A percentile compares a stretch with the other conserved stretches of the same genome.
Evolutionary conservation across 2,329 filamentous ascomycete species (phyloP).

Genomic region (Neofusicoccum umdonicola): DNA sequence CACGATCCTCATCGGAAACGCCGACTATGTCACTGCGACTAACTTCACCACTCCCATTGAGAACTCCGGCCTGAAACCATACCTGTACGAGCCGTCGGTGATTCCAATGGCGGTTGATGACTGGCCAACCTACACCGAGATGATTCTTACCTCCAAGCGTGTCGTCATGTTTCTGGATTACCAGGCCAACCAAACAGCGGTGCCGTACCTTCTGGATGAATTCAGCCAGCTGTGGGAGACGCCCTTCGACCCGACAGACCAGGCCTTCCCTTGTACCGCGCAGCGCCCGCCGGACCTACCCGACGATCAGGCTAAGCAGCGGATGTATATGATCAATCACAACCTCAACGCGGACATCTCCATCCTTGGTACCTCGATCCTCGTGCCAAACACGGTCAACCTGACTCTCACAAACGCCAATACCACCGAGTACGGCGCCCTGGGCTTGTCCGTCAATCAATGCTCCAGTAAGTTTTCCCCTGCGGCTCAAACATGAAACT

Average conservation of each 20-base stretch:
- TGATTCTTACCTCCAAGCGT: conserved; percentile 36
- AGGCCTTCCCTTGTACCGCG: conserved; percentile 72
- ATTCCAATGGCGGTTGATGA: conserved; percentile 69
- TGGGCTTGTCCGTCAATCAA: conserved; percentile 32
- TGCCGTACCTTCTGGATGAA: conserved; percentile 83
- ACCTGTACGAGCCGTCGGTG: conserved; percentile 70
- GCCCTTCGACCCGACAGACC: conserved; percentile 71
- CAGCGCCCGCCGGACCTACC: conserved; percentile 71
- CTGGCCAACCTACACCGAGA: conserved; percentile 79
- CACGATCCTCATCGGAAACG: conserved; percentile 82
- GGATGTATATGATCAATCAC: conserved; percentile 84
- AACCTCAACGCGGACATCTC: conserved; percentile 77
- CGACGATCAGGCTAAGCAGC: conserved; percentile 49
- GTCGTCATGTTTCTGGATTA: conserved; percentile 43
- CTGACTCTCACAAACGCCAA: conserved; percentile 36
- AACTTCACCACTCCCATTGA: conserved; percentile 69
- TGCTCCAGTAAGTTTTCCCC: conserved; percentile 33
- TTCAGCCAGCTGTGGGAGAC: conserved; percentile 91
- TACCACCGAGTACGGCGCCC: conserved; percentile 30
- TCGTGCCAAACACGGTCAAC: conserved; percentile 37
- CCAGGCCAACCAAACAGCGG: conserved; percentile 67
- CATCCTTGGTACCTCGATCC: conserved; percentile 25
- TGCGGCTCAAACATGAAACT: conserved; percentile 13
- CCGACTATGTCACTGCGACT: conserved; percentile 62
- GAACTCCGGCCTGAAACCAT: conserved; percentile 67